These are phyloP conservation scores for Gilbertella persicaria DNA, from an alignment of 371 early-diverging fungal genomes.

Conservation along the genomic window DNA sequence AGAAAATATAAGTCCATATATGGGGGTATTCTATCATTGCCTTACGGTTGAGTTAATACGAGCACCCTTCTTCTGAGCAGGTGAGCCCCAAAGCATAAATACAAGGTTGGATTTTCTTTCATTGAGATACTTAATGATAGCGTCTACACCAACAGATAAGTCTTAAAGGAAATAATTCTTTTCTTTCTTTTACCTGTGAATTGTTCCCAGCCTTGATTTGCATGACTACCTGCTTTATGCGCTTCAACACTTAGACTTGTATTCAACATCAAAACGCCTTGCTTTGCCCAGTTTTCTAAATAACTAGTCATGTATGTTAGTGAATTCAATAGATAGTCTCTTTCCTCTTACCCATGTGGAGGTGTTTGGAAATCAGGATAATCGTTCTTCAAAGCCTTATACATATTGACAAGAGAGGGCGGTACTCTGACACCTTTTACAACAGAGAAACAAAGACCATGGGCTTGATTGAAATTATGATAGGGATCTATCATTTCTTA, in stretches of 20 bases:
- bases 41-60: slow-evolving; percentile 58
- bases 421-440: slow-evolving; percentile 75
- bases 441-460: slow-evolving; percentile 92
- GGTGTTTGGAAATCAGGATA: slow-evolving; percentile 66
- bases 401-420: slow-evolving; percentile 95
- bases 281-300: slow-evolving; percentile 82
- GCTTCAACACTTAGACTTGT: slow-evolving; percentile 91
- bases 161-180: not conserved
- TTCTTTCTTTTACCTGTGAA: slow-evolving; percentile 70
- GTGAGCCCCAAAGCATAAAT: slow-evolving; percentile 96
- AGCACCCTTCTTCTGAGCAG: slow-evolving; percentile 81
- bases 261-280: slow-evolving; percentile 96
- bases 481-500: slow-evolving; percentile 83
- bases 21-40: not conserved
- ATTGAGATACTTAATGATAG: slow-evolving; percentile 77
- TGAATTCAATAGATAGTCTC: too few relatives aligned
- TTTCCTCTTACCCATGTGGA: slow-evolving; percentile 53
- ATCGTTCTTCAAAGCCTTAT: slow-evolving; percentile 77
- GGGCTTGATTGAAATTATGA: slow-evolving; percentile 92
- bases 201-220: slow-evolving; percentile 87
- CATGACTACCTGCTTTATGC: slow-evolving; percentile 86
- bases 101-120: slow-evolving; percentile 70
- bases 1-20: not conserved
- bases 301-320: slow-evolving; percentile 46
- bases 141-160: slow-evolving; percentile 49